Base-by-base conservation (phyloP, 2,329 filamentous ascomycete genomes). In the Ascochyta koolunga region DNA sequence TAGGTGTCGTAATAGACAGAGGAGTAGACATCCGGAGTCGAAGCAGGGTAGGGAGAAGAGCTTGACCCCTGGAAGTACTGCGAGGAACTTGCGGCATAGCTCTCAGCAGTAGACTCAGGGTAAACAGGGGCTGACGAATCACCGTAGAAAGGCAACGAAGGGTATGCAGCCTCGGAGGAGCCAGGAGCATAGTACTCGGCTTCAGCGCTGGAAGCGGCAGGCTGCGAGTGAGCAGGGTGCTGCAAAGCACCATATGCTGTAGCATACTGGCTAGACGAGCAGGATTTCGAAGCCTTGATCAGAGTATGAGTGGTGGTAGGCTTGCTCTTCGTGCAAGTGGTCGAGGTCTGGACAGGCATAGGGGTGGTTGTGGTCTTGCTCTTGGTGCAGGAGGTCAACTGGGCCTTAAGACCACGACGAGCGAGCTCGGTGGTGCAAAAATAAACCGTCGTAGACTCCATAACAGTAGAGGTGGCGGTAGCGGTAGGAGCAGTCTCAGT, bases 341-440 rank as follows among this genome's bases (percentile, higher is more conserved):
- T 54, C 3, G 52, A 55, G 9, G 31, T 38, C 11, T 29, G 27
- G 11, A 29, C 27, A 16, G 52, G 51, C 10, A 40, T 45, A 15
- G 51, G 51, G 6, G 51, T 50, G 24, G 25, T 40, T 6, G 44
- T 41, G 5, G 46, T 55, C 46, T 50, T 55, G 41, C 46, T 45
- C 52, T 55, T 55, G 24, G 52, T 55, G 52, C 52, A 55, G 7
- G 52, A 55, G 10, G 52, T 50, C 6, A 41, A 50, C 7, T 42
- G 40, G 13, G 46, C 52, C 2, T 33, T 46, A 22, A 46, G 39
- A 18, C 33, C 52, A 45, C 52, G 52, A 13, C 40, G 52, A 31
- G 39, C 44, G 25, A 55, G 32, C 9, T 9, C 31, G 16, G 46
- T 55, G 36, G 46, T 16, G 41, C 52, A 55, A 16, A 46, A 50